Evolutionary conservation across 129 eudicot genomes (phyloP).

Genomic region (Flaveria trinervia): DNA sequence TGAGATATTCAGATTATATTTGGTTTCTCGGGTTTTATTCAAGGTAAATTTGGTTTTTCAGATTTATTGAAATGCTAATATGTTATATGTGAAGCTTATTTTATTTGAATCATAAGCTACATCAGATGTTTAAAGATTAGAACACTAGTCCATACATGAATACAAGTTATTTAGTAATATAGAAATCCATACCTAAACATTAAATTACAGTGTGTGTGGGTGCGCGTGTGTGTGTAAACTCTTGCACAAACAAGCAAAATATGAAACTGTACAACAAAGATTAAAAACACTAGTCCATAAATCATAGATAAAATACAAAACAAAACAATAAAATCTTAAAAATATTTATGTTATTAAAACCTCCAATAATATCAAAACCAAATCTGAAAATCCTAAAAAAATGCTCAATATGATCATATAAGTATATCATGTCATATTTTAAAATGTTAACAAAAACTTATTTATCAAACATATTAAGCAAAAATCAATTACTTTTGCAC

Average conservation of each 20-base stretch:
- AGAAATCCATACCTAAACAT: neutral
- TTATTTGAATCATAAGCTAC: neutral
- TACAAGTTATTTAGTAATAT: neutral
- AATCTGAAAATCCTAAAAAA: neutral
- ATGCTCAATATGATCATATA: neutral
- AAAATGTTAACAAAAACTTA: neutral
- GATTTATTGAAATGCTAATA: too few species aligned
- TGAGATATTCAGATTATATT: neutral
- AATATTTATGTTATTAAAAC: neutral
- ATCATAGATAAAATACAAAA: neutral
- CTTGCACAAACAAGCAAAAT: neutral
- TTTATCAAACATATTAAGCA: neutral
- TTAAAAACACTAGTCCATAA: neutral
- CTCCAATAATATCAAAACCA: neutral
- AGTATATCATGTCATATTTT: neutral
- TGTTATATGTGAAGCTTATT: neutral
- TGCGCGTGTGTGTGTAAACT: neutral
- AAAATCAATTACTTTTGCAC: neutral
- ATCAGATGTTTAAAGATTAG: neutral
- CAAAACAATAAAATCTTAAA: neutral
- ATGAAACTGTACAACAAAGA: neutral
- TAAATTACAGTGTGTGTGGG: neutral
- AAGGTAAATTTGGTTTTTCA: too few species aligned
- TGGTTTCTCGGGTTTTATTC: neutral
- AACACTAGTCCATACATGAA: neutral